Evolutionary conservation across 176 grass and related monocot species (phyloP), one percentile per base, ranked within the genome.

Genomic region (Lolium rigidum): DNA sequence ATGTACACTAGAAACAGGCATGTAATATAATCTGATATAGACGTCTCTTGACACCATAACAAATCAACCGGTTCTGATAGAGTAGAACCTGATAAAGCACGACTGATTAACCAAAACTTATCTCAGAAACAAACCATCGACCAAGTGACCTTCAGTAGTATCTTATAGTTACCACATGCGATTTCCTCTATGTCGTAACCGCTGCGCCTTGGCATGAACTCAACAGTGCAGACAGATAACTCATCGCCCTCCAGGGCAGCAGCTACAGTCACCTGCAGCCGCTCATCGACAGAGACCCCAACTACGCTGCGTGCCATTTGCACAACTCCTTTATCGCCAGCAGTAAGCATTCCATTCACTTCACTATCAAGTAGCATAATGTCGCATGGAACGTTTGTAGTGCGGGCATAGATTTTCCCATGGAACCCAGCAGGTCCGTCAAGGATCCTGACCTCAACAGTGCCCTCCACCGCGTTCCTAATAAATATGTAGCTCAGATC

Each of bases 91-190:
- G 61, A 2, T 10, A 64, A 64, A 64, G 24, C 61, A 28, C 61
- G 61, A 14, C 61, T 64, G 22, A 28, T 64, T 13, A 28, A 64
- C 22, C 61, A 28, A 1, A 64, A 64, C 22, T 64, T 28, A 26
- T 28, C 25, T 28, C 60, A 63, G 4, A 63, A 63, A 63, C 4
- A 25, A 63, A 63, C 1, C 10, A 28, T 63, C 24, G 60, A 63
- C 60, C 60, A 63, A 26, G 60, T 63, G 60, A 63, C 60, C 22
- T 63, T 63, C 22, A 63, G 60, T 63, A 63, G 22, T 63, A 63
- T 63, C 22, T 26, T 63, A 63, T 63, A 26, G 60, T 26, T 13
- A 14, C 60, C 22, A 14, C 22, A 63, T 63, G 22, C 12, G 60
- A 63, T 63, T 63, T 63, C 60, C 24, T 13, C 11, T 63, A 13